Evolutionary conservation across 805 yeast genomes (phyloP), one percentile per base, ranked within the genome.

Genomic region (Kurtzmaniella cleridarum): DNA sequence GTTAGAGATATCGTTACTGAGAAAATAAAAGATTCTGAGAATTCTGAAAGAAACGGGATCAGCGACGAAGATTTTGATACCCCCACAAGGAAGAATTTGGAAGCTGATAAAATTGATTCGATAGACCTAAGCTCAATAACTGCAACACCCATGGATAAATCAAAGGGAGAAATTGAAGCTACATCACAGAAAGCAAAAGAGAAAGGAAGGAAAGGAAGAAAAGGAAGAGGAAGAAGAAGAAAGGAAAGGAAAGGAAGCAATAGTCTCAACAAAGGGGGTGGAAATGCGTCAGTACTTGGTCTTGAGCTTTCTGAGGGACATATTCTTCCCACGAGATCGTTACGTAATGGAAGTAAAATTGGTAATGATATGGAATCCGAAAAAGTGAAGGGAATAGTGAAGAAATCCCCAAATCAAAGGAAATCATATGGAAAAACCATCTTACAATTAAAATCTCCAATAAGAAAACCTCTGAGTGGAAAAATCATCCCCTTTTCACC

Each of bases 271-370:
- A 17, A 23, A 18, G 8, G 32, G 38, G 12, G 16, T 15, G 17
- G 15, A 15, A 31, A 32, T 5, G 13, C 28, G 30, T 31, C 46
- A 35, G 41, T 36, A 50, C 8, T 43, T 51, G 64, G 63, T 2
- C 47, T 59, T 33, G 63, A 58, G 15, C 38, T 57, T 5, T 39
- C 44, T 1, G 51, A 45, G 12, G 46, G 42, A 9, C 47, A 44
- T 3, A 35, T 59, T 15, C 57, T 52, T 36, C 57, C 60, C 1
- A 37, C 40, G 13, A 50, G 54, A 34, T 49, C 58, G 4, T 43
- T 57, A 23, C 48, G 62, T 40, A 57, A 54, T 39, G 61, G 63
- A 2, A 54, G 49, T 27, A 39, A 30, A 2, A 57, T 48, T 49
- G 49, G 54, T 8, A 30, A 18, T 5, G 30, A 28, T 8, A 35